phyloP scores from a whole-genome alignment of 192 early-diverging fungal genomes.

The Gaertneriomyces semiglobifer region DNA sequence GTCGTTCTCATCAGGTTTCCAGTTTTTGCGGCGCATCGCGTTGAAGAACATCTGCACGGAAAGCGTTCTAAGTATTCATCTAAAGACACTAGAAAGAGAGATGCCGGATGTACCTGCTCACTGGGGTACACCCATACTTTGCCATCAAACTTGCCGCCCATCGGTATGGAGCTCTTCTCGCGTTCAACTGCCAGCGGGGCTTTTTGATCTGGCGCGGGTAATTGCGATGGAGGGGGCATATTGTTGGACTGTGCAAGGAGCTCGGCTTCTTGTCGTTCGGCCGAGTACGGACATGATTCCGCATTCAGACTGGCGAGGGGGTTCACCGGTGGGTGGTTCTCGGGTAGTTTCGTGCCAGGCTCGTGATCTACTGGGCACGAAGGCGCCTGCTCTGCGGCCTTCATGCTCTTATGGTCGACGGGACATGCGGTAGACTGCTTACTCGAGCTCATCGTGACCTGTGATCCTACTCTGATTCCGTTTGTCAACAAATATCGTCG shows the following conservation, averaged over 20 bases:
- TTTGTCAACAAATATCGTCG: no score
- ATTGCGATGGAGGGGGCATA: constrained; percentile 38
- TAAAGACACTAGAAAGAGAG: background rate
- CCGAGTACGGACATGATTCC: constrained; percentile 27
- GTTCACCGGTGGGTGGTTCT: constrained; percentile 12
- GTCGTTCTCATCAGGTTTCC: constrained; percentile 74
- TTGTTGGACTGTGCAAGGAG: constrained; percentile 32
- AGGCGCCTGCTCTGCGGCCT: no score
- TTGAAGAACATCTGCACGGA: constrained; percentile 80
- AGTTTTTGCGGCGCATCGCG: constrained; percentile 90
- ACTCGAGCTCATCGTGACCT: no score
- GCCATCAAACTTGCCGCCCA: constrained; percentile 53
- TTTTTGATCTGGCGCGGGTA: constrained; percentile 26
- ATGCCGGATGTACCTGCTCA: constrained; percentile 53
- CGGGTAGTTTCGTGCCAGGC: background rate
- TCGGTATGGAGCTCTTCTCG: constrained; percentile 74
- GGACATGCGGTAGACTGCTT: no score
- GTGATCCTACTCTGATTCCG: no score
- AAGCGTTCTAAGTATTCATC: no score
- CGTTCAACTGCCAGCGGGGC: constrained; percentile 57
- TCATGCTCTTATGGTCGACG: no score
- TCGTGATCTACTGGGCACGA: constrained; percentile 13
- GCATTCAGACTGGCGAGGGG: constrained; percentile 8
- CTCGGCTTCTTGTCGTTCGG: constrained; percentile 26
- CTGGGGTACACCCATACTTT: constrained; percentile 85